Percentiles rank a stretch among this genome's conserved stretches.
phyloP scores from a whole-genome alignment of 2,329 filamentous ascomycete genomes.

The Lecanosticta acicola region DNA sequence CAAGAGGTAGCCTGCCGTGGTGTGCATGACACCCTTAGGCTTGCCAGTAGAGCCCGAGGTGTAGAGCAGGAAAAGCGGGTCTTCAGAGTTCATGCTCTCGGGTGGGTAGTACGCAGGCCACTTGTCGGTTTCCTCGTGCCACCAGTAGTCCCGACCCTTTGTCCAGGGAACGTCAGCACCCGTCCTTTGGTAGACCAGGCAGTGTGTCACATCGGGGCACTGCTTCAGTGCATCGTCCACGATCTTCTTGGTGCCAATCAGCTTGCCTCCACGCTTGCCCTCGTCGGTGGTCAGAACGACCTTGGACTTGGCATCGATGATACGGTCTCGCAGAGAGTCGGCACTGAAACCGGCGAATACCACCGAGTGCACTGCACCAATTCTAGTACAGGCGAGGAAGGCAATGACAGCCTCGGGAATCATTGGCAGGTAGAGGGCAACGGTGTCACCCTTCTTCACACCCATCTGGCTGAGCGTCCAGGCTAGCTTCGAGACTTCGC shows the following conservation, averaged over 20 bases:
- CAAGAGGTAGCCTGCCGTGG: conserved; percentile 88
- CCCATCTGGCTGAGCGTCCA: conserved; percentile 92
- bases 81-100: conserved; percentile 84
- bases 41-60: conserved; percentile 97
- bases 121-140: conserved; percentile 97
- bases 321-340: conserved; percentile 90
- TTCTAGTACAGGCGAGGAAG: conserved; percentile 83
- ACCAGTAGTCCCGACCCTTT: conserved; percentile 85
- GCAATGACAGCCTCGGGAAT: conserved; percentile 92
- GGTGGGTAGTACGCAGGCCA: conserved; percentile 89
- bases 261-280: conserved; percentile 94
- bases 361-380: conserved; percentile 94
- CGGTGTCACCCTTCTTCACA: conserved; percentile 93
- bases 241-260: conserved; percentile 98
- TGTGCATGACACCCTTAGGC: conserved; percentile 98
- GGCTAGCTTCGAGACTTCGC: conserved; percentile 81
- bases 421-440: conserved; percentile 97
- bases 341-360: conserved; percentile 97
- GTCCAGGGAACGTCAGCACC: conserved; percentile 91
- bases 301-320: conserved; percentile 82
- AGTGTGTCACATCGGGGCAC: conserved; percentile 79
- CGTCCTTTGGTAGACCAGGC: conserved; percentile 91
- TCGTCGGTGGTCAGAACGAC: conserved; percentile 97
- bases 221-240: conserved; percentile 96
- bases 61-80: conserved; percentile 95